Conservation (phyloP, 2,329 filamentous ascomycete species). For the Aspergillus cejpii region DNA sequence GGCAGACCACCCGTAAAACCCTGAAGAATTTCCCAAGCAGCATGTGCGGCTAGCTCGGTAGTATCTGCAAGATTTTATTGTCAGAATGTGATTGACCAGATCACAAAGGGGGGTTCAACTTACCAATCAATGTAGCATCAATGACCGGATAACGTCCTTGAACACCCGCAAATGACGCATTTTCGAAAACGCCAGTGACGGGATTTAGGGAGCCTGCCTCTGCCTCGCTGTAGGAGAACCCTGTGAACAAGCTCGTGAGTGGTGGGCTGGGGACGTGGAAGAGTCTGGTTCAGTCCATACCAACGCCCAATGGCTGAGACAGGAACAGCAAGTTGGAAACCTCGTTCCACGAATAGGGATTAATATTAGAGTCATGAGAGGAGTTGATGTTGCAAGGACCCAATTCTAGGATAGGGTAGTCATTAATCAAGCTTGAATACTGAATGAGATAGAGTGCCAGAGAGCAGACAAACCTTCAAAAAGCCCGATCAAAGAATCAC, state of each 20-base stretch:
- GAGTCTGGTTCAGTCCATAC: constrained; percentile 23
- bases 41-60: constrained; percentile 51
- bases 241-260: constrained; percentile 11
- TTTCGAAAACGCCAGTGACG: constrained; percentile 43
- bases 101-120: neutral
- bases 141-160: constrained; percentile 47
- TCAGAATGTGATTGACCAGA: neutral
- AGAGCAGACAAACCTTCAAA: constrained; percentile 31
- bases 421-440: constrained; percentile 9
- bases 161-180: constrained; percentile 38
- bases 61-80: constrained; percentile 38
- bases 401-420: constrained; percentile 28
- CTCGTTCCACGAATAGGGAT: constrained; percentile 56
- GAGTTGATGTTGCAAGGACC: constrained; percentile 43
- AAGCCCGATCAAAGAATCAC: constrained; percentile 39
- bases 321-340: constrained; percentile 56
- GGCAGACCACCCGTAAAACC: constrained; percentile 48
- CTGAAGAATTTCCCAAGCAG: constrained; percentile 51
- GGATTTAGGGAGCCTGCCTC: constrained; percentile 39
- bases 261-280: neutral
- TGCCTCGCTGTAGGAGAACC: constrained; percentile 32
- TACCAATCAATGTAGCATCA: constrained; percentile 44
- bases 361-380: constrained; percentile 43
- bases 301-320: constrained; percentile 55
- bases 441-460: too few species aligned